Evolutionary conservation across 1,284 basidiomycete species (phyloP), one percentile per base, ranked within the genome.

Genomic region (Pyrrhoderma noxium): DNA sequence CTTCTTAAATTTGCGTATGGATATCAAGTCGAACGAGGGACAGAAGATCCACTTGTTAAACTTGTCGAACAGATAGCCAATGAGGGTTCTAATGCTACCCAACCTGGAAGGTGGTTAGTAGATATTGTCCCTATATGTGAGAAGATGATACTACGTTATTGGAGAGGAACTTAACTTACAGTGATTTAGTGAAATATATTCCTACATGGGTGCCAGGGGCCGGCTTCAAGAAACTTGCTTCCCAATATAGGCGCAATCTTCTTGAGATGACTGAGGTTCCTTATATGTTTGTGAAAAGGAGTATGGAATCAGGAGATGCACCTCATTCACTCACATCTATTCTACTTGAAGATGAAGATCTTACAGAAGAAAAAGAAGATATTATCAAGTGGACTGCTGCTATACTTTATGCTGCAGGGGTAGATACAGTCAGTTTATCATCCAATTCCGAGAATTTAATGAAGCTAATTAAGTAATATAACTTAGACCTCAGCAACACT

Each of bases 351-450:
- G 65, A 61, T 25, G 53, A 46, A 2, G 27, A 31, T 31, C 41
- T 65, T 49, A 58, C 60, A 19, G 52, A 57, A 18, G 62, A 70
- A 14, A 52, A 61, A 18, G 62, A 70, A 14, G 53, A 61, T 3
- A 63, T 71, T 38, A 58, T 73, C 49, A 71, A 67, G 49, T 66
- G 65, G 44, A 59, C 67, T 2, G 70, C 70, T 2, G 64, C 64
- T 11, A 70, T 69, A 0, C 62, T 51, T 23, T 51, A 51, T 45
- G 42, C 49, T 14, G 49, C 40, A 13, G 49, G 49, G 8, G 40
- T 41, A 3, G 49, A 51, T 37, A 51, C 49, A 11, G 57, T 68
- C 56, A 8, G 51, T 52, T 2, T 49, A 54, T 16, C 45, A 49
- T 8, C 31, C 55, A 4, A 40, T 27, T 4, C 37, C 37, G n/a